These are phyloP conservation scores for Fusarium aywerte DNA, from an alignment of 2,329 filamentous ascomycete genomes.

Conservation along the genomic window DNA sequence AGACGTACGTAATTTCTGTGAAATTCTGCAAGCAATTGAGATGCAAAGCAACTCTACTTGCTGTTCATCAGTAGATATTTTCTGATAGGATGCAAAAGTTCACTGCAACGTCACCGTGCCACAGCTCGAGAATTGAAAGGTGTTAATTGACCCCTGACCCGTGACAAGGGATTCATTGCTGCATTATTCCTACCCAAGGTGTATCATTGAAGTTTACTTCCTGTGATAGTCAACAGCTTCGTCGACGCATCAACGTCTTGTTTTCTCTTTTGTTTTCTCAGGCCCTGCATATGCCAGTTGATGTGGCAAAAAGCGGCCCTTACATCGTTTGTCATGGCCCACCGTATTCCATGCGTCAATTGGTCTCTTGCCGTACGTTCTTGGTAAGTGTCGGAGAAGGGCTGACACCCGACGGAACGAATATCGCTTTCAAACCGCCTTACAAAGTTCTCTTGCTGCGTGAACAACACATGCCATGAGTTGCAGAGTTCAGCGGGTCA, in stretches of 20 bases:
- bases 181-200: constrained; percentile 10
- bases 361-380: constrained; percentile 1
- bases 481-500: background rate
- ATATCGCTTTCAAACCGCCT: background rate
- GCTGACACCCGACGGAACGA: constrained; percentile 6
- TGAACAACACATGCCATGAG: constrained; percentile 19
- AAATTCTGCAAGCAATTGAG: constrained; percentile 9
- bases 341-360: constrained; percentile 35
- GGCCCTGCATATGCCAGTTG: constrained; percentile 43
- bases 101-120: constrained; percentile 3
- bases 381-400: background rate
- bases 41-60: constrained; percentile 1
- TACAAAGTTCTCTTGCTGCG: constrained; percentile 2
- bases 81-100: constrained; percentile 12
- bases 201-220: constrained; percentile 23
- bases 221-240: constrained; percentile 11
- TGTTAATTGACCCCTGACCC: constrained; percentile 41
- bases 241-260: constrained; percentile 24
- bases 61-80: constrained; percentile 1
- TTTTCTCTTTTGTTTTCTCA: constrained; percentile 40
- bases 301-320: constrained; percentile 46
- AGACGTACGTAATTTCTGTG: constrained; percentile 3
- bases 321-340: constrained; percentile 19
- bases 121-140: constrained; percentile 20
- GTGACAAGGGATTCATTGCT: constrained; percentile 33